These are phyloP conservation scores for Micromonas pusilla DNA, from an alignment of 139 green algal species.

Conservation along the genomic window DNA sequence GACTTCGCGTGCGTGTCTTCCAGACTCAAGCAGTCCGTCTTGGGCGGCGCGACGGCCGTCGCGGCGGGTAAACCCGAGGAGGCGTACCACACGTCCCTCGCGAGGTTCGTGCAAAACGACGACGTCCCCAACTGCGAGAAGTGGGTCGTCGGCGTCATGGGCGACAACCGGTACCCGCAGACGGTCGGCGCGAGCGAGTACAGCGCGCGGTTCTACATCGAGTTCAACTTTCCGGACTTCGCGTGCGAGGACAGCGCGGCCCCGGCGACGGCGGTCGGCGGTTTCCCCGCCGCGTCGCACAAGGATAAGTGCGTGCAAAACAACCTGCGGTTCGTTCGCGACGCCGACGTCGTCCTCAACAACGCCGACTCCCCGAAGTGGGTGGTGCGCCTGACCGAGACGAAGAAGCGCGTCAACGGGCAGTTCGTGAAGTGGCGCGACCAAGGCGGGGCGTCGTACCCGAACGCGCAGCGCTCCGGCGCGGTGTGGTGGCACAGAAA, in stretches of 20 bases:
- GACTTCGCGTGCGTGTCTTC: slow-evolving; percentile 17
- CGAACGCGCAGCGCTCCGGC: slow-evolving; percentile 22
- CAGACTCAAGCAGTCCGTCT: slow-evolving; percentile 1
- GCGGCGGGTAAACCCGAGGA: not conserved
- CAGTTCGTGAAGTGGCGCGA: slow-evolving; percentile 6
- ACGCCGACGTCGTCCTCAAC: slow-evolving; percentile 25
- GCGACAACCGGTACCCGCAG: slow-evolving; percentile 30
- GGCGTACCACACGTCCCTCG: slow-evolving; percentile 13
- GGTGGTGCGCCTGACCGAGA: slow-evolving; percentile 30
- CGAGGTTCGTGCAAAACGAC: slow-evolving; percentile 9
- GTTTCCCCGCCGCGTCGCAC: slow-evolving; percentile 10
- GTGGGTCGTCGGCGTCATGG: slow-evolving; percentile 24
- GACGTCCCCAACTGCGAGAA: slow-evolving; percentile 20
- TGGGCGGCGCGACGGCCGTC: too few relatives aligned
- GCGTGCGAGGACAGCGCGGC: slow-evolving; percentile 19
- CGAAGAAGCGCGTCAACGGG: slow-evolving; percentile 17
- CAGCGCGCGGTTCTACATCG: slow-evolving; percentile 19
- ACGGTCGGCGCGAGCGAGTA: slow-evolving; percentile 29
- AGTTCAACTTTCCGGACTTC: slow-evolving; percentile 32
- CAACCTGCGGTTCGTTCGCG: slow-evolving; percentile 26
- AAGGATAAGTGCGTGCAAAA: slow-evolving; percentile 29
- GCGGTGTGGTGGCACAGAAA: slow-evolving; percentile 32
- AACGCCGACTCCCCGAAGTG: slow-evolving; percentile 7
- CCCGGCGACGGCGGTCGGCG: not conserved
- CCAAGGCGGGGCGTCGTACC: not conserved